phyloP scores from a whole-genome alignment of 192 early-diverging fungal species.

The Gryganskiella cystojenkinii region DNA sequence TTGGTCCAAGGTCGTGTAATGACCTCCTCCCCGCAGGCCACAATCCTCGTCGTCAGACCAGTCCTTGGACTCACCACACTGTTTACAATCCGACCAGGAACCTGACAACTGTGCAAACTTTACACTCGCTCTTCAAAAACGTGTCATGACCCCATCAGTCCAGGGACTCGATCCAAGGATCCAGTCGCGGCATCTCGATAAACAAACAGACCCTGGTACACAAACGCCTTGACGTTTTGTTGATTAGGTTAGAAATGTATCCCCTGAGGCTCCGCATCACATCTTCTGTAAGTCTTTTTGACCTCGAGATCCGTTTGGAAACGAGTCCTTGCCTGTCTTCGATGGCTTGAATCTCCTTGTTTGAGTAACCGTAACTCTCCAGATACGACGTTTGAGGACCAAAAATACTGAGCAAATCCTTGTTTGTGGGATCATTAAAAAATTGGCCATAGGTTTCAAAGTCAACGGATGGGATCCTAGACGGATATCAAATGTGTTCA shows the following conservation, averaged over 20 bases:
- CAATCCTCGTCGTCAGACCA: no score
- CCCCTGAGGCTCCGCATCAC: conserved; percentile 63
- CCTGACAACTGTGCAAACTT: no score
- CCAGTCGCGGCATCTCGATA: conserved; percentile 55
- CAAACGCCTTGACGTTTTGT: no score
- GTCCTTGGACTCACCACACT: no score
- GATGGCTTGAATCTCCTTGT: conserved; percentile 27
- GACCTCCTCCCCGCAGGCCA: no score
- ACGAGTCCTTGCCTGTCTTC: conserved; percentile 11
- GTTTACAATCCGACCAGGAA: no score
- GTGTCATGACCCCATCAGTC: conserved; percentile 55
- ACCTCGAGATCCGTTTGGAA: conserved; percentile 30
- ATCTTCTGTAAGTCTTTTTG: conserved; percentile 56
- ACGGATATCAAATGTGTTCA: conserved; percentile 85
- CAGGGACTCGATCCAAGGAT: conserved; percentile 75
- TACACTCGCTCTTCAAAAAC: conserved; percentile 64
- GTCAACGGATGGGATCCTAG: conserved; percentile 69
- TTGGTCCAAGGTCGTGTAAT: no score
- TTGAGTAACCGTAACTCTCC: conserved; percentile 5
- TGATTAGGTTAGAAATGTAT: no score
- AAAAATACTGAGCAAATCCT: conserved; percentile 70
- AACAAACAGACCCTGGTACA: conserved; percentile 60
- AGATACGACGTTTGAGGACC: conserved; percentile 54
- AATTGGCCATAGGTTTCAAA: conserved; percentile 69
- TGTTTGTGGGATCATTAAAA: conserved; percentile 63